A percentile compares a stretch with the other conserved stretches of the same genome.
These are phyloP conservation scores for Pisolithus marmoratus DNA, from an alignment of 768 basidiomycete genomes.

Conservation along the genomic window DNA sequence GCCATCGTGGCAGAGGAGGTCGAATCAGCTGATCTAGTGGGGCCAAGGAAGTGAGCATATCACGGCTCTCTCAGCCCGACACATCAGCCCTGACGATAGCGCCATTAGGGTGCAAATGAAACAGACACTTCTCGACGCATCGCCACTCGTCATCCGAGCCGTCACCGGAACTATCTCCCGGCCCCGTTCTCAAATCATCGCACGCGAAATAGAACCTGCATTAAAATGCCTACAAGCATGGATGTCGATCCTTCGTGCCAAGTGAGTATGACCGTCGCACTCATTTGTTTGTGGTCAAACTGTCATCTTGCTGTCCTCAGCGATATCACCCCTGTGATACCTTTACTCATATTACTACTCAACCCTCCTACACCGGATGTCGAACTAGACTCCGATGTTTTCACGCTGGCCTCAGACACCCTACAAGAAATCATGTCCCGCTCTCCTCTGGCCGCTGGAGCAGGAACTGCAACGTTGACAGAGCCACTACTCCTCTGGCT, in stretches of 20 bases:
- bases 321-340: constrained; percentile 66
- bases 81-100: constrained; percentile 4
- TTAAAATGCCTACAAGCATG: constrained; percentile 81
- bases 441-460: constrained; percentile 66
- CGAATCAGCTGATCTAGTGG: constrained; percentile 66
- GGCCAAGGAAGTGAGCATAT: constrained; percentile 59
- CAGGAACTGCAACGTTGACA: constrained; percentile 65
- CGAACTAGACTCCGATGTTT: constrained; percentile 44
- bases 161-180: constrained; percentile 52
- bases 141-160: constrained; percentile 65
- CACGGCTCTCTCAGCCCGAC: too few relatives aligned
- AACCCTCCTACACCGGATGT: constrained; percentile 23
- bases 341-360: constrained; percentile 49
- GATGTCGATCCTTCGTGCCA: constrained; percentile 64
- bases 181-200: constrained; percentile 25
- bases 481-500: constrained; percentile 86
- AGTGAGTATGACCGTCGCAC: constrained; percentile 38
- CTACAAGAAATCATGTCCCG: constrained; percentile 74
- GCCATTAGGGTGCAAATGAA: constrained; percentile 52
- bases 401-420: constrained; percentile 62
- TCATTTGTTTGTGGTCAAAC: background rate
- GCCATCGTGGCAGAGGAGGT: constrained; percentile 84
- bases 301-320: constrained; percentile 28
- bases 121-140: constrained; percentile 60
- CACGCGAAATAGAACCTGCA: constrained; percentile 56